Base-by-base conservation (phyloP, 148 eudicot species). In the Amaranthus hypochondriacus region DNA sequence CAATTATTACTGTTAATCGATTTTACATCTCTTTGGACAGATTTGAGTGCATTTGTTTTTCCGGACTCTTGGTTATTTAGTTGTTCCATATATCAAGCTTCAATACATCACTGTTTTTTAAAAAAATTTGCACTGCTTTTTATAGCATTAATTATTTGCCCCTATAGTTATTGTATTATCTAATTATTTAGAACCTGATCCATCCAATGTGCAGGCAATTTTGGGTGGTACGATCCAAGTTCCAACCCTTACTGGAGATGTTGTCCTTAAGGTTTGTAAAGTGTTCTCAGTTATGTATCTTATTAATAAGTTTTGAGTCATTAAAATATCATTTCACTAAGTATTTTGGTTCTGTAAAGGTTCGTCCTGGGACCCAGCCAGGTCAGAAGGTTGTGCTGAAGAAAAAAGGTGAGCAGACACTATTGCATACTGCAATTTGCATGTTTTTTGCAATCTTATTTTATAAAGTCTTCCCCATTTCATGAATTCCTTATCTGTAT, bases 281-380 rank as follows among this genome's bases (percentile, higher is more conserved):
- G 18, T 62, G 8, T 71, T 55, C 68, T 53, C 62, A 6, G 8
- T 9, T 47, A 7, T 50, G 9, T 55, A 7, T 53, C 53, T 43
- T 55, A 66, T 6, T 43, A 5, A 42, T 7, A 18, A 49, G 7
- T 54, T 76, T 70, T 4, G 3, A n/a, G 57, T 21, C 48, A 5
- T 15, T n/a, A 44, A 14, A 48, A 28, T 13, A 66, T 68, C 58
- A 73, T 58, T 51, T 18, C 6, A 3, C 8, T 62, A 68, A 48
- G 21, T 56, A 48, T 50, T 48, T 44, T 66, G 14, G 66, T 75
- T 62, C 13, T 76, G 60, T 74, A 73, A 79, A 92, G 97, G 96
- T 94, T 64, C 96, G 96, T 63, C 88, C 98, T 28, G 98, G 98
- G 56, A 89, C 98, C 61, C 98, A 94, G 84, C 97, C 98, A 75